Evolutionary conservation across 352 stramenopile genomes (phyloP), one percentile per base, ranked within the genome.

Genomic region (Thraustotheca clavata): DNA sequence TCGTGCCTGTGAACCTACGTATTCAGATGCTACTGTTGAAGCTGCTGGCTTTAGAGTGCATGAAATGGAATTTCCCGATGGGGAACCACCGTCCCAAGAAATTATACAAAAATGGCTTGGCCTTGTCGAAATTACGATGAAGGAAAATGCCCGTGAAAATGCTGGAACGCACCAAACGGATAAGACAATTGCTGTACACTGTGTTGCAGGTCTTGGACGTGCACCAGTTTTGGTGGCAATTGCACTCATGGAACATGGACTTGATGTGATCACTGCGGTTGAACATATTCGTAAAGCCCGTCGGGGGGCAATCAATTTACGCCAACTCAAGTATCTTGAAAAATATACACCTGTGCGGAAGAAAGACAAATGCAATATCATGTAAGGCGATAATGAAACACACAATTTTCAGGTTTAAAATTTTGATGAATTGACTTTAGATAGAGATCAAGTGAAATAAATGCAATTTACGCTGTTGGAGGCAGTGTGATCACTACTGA

Each of bases 1-100:
- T 48, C 89, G 96, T 34, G 94, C 96, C 8, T 98, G 95, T 69
- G 94, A 98, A 73, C 85, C 94, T 22, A 98, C 94, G 31, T 99
- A 99, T 76, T 73, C 77, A 49, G 79, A 80, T 50, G 73, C 81
- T 29, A 87, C 96, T 33, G 83, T 99, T n/a, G 77, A 97, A 54
- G 79, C 74, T 27, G 95, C 95, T 0, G 96, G 96, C 22, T 98
- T 99, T 59, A 20, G 50, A 16, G 49, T 91, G 22, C 75, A 94
- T 69, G 96, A 99, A 70, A 95, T 99, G 76, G 91, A 97, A 70
- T 99, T 98, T 70, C 86, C 93, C 16, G 96, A 99, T 75, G 96
- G 96, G 39, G 89, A 95, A 54, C 92, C 87, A 27, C 96, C 96
- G 9, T 87, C 95, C 47, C 75, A 78, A 12, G 81, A 97, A 5